These are phyloP conservation scores for Curvularia lunata DNA, from an alignment of 2,329 filamentous ascomycete species.

Conservation along the genomic window DNA sequence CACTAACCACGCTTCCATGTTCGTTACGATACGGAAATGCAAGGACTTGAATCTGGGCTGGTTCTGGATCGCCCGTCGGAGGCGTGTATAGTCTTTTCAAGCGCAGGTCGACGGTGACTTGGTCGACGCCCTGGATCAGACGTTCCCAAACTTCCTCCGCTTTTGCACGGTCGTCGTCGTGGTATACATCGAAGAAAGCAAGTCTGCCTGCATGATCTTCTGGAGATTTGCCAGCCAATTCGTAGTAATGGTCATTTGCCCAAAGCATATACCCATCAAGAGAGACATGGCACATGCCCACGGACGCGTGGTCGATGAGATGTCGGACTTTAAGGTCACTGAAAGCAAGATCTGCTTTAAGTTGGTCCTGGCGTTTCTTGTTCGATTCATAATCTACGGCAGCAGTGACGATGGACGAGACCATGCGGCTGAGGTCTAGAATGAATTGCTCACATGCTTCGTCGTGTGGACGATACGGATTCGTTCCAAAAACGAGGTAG, in stretches of 20 bases:
- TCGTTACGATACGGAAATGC: slow-evolving; percentile 46
- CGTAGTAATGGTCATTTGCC: slow-evolving; percentile 46
- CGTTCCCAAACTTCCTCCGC: slow-evolving; percentile 35
- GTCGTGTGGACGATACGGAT: slow-evolving; percentile 46
- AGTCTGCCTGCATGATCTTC: slow-evolving; percentile 23
- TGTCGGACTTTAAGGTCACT: slow-evolving; percentile 45
- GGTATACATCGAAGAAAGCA: slow-evolving; percentile 37
- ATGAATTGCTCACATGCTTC: slow-evolving; percentile 41
- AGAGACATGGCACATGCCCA: slow-evolving; percentile 44
- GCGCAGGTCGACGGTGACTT: slow-evolving; percentile 37
- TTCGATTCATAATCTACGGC: slow-evolving; percentile 31
- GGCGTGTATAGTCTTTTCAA: slow-evolving; percentile 41
- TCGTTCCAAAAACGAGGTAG: slow-evolving; percentile 45
- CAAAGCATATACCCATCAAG: slow-evolving; percentile 41
- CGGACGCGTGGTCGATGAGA: slow-evolving; percentile 44
- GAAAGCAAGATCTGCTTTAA: slow-evolving; percentile 44
- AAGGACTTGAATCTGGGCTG: slow-evolving; percentile 41
- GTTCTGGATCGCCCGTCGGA: slow-evolving; percentile 40
- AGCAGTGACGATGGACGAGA: slow-evolving; percentile 38
- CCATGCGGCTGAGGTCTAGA: slow-evolving; percentile 41
- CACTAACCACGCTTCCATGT: slow-evolving; percentile 37
- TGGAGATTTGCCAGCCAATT: slow-evolving; percentile 31
- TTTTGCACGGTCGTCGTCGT: slow-evolving; percentile 36
- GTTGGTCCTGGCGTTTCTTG: slow-evolving; percentile 36
- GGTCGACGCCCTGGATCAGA: slow-evolving; percentile 33